A percentile compares a stretch with the other conserved stretches of the same genome.
Evolutionary conservation across 345 rosid genomes (phyloP).

Genomic region (Melaleuca quinquenervia): DNA sequence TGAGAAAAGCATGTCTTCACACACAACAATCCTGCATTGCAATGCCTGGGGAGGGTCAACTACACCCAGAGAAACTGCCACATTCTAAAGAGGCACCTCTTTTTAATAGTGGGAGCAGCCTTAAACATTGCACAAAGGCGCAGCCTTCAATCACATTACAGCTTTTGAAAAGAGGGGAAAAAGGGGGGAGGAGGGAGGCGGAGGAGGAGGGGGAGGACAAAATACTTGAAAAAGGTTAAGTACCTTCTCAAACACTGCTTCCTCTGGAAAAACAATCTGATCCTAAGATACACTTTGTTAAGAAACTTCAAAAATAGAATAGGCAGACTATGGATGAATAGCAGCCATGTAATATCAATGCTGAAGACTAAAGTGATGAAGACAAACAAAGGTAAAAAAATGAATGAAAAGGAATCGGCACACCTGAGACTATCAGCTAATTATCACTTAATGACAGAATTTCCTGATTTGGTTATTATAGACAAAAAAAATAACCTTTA

Average conservation of each 20-base stretch:
- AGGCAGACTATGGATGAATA: background rate
- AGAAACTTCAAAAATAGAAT: constrained; percentile 10
- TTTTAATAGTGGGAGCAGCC: background rate
- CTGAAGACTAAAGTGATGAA: background rate
- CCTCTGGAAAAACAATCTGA: constrained; percentile 88
- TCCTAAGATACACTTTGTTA: constrained; percentile 50
- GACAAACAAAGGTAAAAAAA: background rate
- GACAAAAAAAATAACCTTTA: background rate
- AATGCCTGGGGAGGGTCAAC: background rate
- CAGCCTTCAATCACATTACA: background rate
- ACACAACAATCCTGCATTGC: background rate
- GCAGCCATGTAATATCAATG: background rate
- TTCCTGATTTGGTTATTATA: background rate
- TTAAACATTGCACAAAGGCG: background rate
- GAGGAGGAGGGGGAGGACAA: background rate
- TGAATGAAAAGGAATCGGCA: background rate
- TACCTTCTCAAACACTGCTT: constrained; percentile 97
- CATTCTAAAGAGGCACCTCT: background rate
- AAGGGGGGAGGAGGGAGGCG: background rate
- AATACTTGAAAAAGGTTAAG: background rate
- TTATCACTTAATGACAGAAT: background rate
- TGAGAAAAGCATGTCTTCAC: background rate
- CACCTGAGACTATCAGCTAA: background rate
- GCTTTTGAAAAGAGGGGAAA: background rate
- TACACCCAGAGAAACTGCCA: background rate